Base-by-base conservation (phyloP, 331 rosid species). In the Spiraea crenata region DNA sequence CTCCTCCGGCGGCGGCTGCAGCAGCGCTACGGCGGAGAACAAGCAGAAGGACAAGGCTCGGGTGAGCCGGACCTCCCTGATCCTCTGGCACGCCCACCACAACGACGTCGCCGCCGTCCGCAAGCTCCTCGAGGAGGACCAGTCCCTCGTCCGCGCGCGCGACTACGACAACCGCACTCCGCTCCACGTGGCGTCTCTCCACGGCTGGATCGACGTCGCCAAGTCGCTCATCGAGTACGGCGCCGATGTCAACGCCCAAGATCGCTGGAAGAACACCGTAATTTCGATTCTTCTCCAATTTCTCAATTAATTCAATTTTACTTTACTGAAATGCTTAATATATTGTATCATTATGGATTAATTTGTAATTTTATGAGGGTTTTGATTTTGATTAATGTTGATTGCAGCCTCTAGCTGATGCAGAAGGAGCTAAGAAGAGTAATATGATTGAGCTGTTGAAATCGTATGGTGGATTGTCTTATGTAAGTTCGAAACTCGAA, bases 221-320 rank as follows among this genome's bases (percentile, higher is more conserved):
- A 88, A 83, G 55, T 89, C 93, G 78, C 77, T 95, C 52, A 77
- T 95, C 20, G 96, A 95, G 44, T 76, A 69, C 40, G 98, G 96
- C 25, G 99, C 99, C 37, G 98, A 95, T 68, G 92, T 95, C 87
- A 95, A 95, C 92, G 90, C 99, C 2, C 99, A 89, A 55, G 99
- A 95, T 91, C 99, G 99, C 39, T 95, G 99, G 99, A 91, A 86
- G 81, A 95, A 95, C 82, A 95, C 99, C 38, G 99, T 93, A 81
- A 17, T 50, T 56, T 13, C 71, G 44, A 14, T 35, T 49, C 4
- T 39, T 68, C 35, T 41, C 10, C 17, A 35, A 6, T 8, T 51
- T 3, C 14, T 44, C n/a, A n/a, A n/a, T n/a, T n/a, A n/a, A 16
- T 7, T 15, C 39, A 10, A 16, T 45, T 57, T 25, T 25, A 34